Base-by-base conservation (phyloP, 2,329 filamentous ascomycete genomes). In the Monosporascus sp. region DNA sequence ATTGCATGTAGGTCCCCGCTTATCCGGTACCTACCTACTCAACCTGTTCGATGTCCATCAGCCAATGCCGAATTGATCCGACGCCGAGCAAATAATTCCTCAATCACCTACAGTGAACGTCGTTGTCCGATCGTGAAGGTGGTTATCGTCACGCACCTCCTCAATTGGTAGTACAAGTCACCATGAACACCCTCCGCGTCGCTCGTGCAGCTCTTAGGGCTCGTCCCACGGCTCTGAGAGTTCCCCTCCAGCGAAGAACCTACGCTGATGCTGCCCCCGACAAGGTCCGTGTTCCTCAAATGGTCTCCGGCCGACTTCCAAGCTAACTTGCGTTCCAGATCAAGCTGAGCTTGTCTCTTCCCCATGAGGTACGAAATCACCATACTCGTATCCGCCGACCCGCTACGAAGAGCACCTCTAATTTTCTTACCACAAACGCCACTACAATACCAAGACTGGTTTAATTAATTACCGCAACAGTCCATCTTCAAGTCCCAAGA, bases 291-390 rank as follows among this genome's bases (percentile, higher is more conserved):
- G 52, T 57, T 55, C 57, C 60, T 41, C 40, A 26, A 47, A 49
- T 31, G 24, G 16, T 49, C 31, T 54, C 36, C 45, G 56, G 38
- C 41, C 37, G n/a, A 49, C 52, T 58, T 57, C 59, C 51, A 62
- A 59, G 57, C 69, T 72, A 63, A 72, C 63, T 45, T 56, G 51
- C 57, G 31, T 43, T 56, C 59, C 66, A 87, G 84, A 96, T 99
- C 84, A 95, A 96, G 87, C 87, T 99, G 80, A 96, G 91, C 82
- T 83, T 99, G 80, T 86, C 90, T 74, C 89, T 99, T 68, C 94
- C 94, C 79, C 93, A 97, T 80, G 90, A 97, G 91, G 94, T 97
- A 91, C 77, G 89, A 71, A 49, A 43, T 43, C 17, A 43, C 40
- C 6, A 24, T 20, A 19, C 40, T 3, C 40, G n/a, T 43, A 43